Evolutionary conservation across 768 basidiomycete species (phyloP).

Genomic region (Mycena filopes): DNA sequence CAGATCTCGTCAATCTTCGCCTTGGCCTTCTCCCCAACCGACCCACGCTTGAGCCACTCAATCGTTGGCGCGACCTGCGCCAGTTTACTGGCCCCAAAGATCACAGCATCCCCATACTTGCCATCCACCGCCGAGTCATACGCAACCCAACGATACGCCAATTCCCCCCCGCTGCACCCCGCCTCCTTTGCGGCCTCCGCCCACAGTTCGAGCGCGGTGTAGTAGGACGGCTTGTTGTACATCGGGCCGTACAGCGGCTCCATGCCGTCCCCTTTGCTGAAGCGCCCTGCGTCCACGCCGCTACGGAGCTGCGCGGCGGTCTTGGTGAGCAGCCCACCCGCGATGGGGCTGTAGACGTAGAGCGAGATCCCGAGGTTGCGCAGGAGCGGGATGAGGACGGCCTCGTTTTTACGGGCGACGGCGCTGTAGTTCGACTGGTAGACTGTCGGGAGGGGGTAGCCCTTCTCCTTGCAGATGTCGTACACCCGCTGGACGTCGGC

Average conservation of each 20-base stretch:
- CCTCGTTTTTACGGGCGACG: too few relatives aligned
- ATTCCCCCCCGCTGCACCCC: background rate
- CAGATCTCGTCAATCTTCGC: too few relatives aligned
- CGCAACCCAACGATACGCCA: background rate
- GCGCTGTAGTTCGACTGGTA: conserved; percentile 1
- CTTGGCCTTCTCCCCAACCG: too few relatives aligned
- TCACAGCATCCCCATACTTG: too few relatives aligned
- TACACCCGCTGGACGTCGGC: background rate
- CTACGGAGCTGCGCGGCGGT: background rate
- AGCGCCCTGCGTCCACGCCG: background rate
- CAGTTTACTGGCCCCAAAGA: too few relatives aligned
- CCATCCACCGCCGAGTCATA: too few relatives aligned
- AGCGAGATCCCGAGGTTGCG: background rate
- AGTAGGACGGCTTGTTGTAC: background rate
- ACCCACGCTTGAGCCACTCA: too few relatives aligned
- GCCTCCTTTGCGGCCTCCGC: too few relatives aligned
- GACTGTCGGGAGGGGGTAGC: background rate
- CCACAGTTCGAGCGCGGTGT: background rate
- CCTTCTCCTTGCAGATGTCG: too few relatives aligned
- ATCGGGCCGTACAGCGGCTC: background rate
- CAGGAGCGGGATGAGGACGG: background rate
- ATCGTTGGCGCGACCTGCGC: too few relatives aligned
- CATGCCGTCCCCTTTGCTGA: background rate
- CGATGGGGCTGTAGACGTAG: background rate
- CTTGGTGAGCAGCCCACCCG: too few relatives aligned